Percentiles rank a stretch among this genome's conserved stretches.
These are phyloP conservation scores for grape (Vitis vinifera) DNA, from an alignment of 164 flowering plant genomes.

Conservation along the genomic window DNA sequence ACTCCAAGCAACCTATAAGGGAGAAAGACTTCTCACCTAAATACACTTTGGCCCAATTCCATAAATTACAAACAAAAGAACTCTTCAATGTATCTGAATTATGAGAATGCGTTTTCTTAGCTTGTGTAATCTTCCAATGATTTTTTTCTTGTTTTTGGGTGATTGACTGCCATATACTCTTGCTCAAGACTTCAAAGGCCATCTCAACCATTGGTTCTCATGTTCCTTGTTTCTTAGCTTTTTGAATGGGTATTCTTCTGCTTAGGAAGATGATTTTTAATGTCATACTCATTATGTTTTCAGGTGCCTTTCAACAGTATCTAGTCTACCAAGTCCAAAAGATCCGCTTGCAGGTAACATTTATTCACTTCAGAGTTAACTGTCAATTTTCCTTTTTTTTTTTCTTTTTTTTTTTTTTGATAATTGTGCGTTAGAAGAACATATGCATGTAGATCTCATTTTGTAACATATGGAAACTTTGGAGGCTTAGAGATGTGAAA, in stretches of 20 bases:
- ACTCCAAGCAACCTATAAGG: no score
- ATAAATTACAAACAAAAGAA: no score
- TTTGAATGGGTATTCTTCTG: not conserved
- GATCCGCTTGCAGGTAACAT: conserved; percentile 81
- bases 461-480: no score
- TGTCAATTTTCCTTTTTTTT: not conserved
- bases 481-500: no score
- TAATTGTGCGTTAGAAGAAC: no score
- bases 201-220: not conserved
- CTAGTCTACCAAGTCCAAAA: conserved; percentile 88
- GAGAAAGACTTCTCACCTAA: no score
- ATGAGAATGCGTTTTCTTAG: no score
- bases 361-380: not conserved
- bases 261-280: not conserved
- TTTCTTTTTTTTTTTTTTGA: no score
- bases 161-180: not conserved
- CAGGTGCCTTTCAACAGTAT: conserved; percentile 87
- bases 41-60: no score
- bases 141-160: not conserved
- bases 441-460: no score
- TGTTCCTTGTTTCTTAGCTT: not conserved
- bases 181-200: not conserved
- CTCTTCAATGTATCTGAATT: no score
- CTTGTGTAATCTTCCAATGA: not conserved
- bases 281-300: conserved; percentile 2